Percentiles rank a stretch among this genome's conserved stretches.
Evolutionary conservation across 441 rosid species (phyloP).

Genomic region (Corymbia calophylla): DNA sequence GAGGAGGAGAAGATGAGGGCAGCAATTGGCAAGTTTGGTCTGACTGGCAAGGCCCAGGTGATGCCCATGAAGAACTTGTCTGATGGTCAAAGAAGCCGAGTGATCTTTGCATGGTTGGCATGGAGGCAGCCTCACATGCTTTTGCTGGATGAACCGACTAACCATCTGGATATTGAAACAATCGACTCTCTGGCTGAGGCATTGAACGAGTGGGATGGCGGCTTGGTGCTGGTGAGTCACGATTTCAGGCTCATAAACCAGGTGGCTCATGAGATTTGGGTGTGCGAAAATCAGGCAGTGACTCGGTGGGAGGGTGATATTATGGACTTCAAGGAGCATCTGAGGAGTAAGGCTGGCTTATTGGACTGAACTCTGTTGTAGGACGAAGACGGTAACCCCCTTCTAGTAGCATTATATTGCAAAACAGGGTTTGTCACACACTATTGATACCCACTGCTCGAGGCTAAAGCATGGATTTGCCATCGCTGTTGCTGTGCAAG

Average conservation of each 20-base stretch:
- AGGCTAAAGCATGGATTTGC: not conserved
- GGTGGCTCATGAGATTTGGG: constrained; percentile 97
- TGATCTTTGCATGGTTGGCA: constrained; percentile 93
- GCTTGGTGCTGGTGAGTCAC: constrained; percentile 95
- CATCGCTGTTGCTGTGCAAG: not conserved
- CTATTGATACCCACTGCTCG: not conserved
- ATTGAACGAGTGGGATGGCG: constrained; percentile 98
- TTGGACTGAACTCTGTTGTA: constrained; percentile 20
- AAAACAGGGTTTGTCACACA: not conserved
- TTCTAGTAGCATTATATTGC: not conserved
- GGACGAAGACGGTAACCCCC: not conserved
- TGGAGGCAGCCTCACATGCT: constrained; percentile 89
- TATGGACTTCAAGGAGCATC: constrained; percentile 90
- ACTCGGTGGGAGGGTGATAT: constrained; percentile 91
- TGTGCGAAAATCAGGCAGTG: constrained; percentile 75
- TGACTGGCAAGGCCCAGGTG: constrained; percentile 91
- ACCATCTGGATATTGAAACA: constrained; percentile 95
- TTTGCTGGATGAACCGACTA: constrained; percentile 89
- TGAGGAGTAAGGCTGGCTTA: constrained; percentile 70
- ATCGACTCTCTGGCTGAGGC: constrained; percentile 94
- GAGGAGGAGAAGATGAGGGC: constrained; percentile 97
- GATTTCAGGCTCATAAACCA: constrained; percentile 97
- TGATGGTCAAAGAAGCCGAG: constrained; percentile 93
- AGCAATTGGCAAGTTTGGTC: constrained; percentile 76
- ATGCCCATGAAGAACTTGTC: constrained; percentile 96